Evolutionary conservation across 2,329 filamentous ascomycete genomes (phyloP).

Genomic region (Neonectria coccinea): DNA sequence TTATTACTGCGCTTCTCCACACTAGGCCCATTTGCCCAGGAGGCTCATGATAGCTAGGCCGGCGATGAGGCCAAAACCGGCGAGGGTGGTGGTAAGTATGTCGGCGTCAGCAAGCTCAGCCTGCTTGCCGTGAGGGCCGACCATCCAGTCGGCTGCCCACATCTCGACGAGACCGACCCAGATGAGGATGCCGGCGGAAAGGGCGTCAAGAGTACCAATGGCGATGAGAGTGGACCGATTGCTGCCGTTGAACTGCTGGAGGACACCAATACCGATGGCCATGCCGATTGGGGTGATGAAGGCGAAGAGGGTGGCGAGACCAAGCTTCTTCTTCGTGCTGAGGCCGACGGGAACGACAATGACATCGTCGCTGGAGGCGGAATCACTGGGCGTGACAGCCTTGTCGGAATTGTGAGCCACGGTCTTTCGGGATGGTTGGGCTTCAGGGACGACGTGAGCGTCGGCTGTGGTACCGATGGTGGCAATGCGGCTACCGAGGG

Average conservation of each 20-base stretch:
- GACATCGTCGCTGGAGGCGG: constrained; percentile 30
- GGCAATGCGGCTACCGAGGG: constrained; percentile 78
- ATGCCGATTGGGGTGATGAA: constrained; percentile 82
- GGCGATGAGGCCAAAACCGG: constrained; percentile 64
- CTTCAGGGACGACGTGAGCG: constrained; percentile 33
- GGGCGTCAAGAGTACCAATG: constrained; percentile 78
- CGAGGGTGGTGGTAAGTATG: constrained; percentile 60
- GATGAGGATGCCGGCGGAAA: constrained; percentile 80
- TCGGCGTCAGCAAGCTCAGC: constrained; percentile 66
- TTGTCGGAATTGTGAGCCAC: constrained; percentile 45
- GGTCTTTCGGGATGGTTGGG: constrained; percentile 37
- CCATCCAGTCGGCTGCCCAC: constrained; percentile 80
- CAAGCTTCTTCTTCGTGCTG: constrained; percentile 63
- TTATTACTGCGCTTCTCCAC: neutral
- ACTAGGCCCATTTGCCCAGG: constrained; percentile 80
- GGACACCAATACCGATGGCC: constrained; percentile 81
- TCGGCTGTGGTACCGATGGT: constrained; percentile 57
- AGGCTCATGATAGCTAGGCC: constrained; percentile 79
- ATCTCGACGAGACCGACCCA: constrained; percentile 86
- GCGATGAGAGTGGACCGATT: constrained; percentile 75
- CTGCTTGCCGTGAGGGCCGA: constrained; percentile 54
- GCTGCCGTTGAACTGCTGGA: constrained; percentile 79
- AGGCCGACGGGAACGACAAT: constrained; percentile 40
- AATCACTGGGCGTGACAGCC: constrained; percentile 40
- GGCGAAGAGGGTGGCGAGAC: constrained; percentile 73